phyloP scores from a whole-genome alignment of 2,329 filamentous ascomycete species.

The Hirsutella minnesotensis region DNA sequence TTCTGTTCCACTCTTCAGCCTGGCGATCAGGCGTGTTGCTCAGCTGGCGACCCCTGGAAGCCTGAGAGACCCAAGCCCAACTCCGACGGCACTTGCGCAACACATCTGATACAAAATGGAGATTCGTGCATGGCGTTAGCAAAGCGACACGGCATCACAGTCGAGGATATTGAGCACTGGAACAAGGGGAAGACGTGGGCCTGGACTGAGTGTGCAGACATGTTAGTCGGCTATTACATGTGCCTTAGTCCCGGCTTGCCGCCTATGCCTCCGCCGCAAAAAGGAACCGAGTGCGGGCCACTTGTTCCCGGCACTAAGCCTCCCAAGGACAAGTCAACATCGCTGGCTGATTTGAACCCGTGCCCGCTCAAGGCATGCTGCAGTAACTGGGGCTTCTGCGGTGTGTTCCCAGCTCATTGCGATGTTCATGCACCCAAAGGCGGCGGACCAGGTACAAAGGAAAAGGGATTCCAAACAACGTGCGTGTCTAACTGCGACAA shows the following conservation, averaged over 20 bases:
- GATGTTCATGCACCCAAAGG: neutral
- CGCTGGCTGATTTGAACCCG: neutral
- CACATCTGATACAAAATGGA: neutral
- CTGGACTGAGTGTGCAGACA: neutral
- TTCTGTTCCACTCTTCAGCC: neutral
- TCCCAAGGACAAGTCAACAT: neutral
- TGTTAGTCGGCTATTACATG: neutral
- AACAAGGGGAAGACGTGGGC: neutral
- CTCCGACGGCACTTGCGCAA: neutral
- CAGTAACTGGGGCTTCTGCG: slow-evolving; percentile 4
- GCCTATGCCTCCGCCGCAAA: neutral
- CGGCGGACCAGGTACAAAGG: slow-evolving; percentile 7
- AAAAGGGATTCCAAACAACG: slow-evolving; percentile 4
- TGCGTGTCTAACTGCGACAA: slow-evolving; percentile 15
- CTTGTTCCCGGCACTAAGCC: neutral
- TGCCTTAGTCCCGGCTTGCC: neutral
- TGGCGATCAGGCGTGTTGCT: neutral
- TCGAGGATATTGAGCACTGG: neutral
- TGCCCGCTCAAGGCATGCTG: slow-evolving; percentile 2
- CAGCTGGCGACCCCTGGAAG: neutral
- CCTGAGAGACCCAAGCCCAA: neutral
- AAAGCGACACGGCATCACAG: neutral
- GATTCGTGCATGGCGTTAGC: neutral
- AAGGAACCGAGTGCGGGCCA: neutral
- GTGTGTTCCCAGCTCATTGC: slow-evolving; percentile 2